Evolutionary conservation across 1,284 basidiomycete genomes (phyloP), one percentile per base, ranked within the genome.

Genomic region (Bondarzewia mesenterica): DNA sequence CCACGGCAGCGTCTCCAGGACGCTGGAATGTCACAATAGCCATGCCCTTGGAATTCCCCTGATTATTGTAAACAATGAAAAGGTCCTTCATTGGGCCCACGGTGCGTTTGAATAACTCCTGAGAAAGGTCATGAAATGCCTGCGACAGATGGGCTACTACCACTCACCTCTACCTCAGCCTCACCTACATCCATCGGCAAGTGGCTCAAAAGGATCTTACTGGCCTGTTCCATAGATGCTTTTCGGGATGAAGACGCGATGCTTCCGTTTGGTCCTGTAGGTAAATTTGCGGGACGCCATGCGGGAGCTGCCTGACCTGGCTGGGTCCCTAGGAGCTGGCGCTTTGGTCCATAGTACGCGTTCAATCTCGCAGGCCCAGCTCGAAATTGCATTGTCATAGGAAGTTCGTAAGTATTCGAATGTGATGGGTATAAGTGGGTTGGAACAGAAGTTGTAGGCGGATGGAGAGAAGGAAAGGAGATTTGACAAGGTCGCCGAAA

Each of bases 51-150:
- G 84, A 83, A 48, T 69, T 71, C 0, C 77, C 85, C 56, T 85
- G 79, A 3, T 73, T 76, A 61, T 87, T 88, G 66, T 85, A 82
- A 14, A 87, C 72, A 55, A 88, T 58, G 53, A 87, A 81, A 23
- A 69, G 71, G 25, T 86, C 82, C 57, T 73, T 79, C 50, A 87
- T 61, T 0, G 85, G 82, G 1, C 85, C 85, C 26, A 89, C 73
- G 0, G 85, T 88, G 63, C 82, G 85, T 51, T 68, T 73, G 63
- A 88, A 87, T 44, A 88, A 66, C 35, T 83, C 78, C 85, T 88
- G 14, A 14, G 25, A 45, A 39, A 18, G 50, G 43, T 54, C 49
- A 48, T 35, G 27, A 48, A 26, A 42, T 23, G 12, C 20, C 22
- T 37, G 36, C 14, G 38, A 8, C 8, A 14, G 15, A 7, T 10